These are phyloP conservation scores for Cadophora sp. DNA, from an alignment of 2,329 filamentous ascomycete genomes.

Conservation along the genomic window DNA sequence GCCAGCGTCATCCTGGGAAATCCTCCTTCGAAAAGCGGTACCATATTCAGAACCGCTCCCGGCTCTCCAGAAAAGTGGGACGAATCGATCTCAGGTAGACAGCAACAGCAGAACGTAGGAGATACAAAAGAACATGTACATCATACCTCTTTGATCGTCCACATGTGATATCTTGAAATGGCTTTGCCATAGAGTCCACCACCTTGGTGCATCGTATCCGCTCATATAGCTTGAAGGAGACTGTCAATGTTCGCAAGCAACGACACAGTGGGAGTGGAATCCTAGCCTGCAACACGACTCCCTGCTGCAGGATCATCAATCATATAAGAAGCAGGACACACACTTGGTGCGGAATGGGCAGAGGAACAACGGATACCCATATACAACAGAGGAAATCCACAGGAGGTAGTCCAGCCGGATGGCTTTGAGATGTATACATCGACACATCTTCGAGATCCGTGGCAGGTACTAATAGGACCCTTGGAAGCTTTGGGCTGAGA, in stretches of 20 bases:
- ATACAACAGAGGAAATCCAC: neutral
- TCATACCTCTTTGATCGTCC: neutral
- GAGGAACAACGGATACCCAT: neutral
- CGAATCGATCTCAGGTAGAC: neutral
- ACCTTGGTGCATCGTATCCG: neutral
- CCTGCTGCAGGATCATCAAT: neutral
- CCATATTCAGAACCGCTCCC: neutral
- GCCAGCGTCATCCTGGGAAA: neutral
- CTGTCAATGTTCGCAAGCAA: neutral
- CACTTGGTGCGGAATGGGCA: neutral
- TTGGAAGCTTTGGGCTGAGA: neutral
- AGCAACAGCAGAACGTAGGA: neutral
- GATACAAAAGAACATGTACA: neutral
- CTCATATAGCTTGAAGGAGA: neutral
- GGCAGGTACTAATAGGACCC: neutral
- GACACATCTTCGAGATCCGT: neutral
- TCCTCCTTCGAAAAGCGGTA: neutral
- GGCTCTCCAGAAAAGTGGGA: neutral
- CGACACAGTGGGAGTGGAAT: neutral
- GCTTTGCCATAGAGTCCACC: too few species aligned
- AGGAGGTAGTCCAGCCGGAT: neutral
- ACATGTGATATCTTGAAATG: neutral
- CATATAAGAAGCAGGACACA: neutral
- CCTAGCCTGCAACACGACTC: neutral
- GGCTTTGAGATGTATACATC: neutral